Base-by-base conservation (phyloP, 2,329 filamentous ascomycete genomes). In the Colletotrichum higginsianum region DNA sequence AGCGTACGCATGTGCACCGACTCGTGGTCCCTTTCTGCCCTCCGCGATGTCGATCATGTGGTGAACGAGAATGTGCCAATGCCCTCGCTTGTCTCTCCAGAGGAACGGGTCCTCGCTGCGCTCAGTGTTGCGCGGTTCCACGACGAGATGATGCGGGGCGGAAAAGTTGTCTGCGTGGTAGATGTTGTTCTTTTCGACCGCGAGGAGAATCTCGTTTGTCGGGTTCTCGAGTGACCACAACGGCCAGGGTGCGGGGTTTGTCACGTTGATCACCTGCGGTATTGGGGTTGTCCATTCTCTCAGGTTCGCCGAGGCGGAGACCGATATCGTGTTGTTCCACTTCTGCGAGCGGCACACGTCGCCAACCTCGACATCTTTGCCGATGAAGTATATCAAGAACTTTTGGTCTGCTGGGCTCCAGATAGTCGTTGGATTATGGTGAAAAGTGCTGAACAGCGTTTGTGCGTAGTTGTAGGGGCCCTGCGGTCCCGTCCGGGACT, bases 351-450 rank as follows among this genome's bases (percentile, higher is more conserved):
- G 63, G 18, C 67, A 71, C 21, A 67, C 63, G 15, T 71, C 63
- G 0, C 67, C 67, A 0, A 66, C 67, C 30, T 74, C 61, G 13
- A 79, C 72, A 55, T 80, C 76, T 58, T 77, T 78, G 5, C 85
- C 85, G 49, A 86, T 87, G 26, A 80, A 79, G 70, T 86, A 86
- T 1, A 87, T 73, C 0, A 87, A 75, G 52, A 85, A 87, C 23
- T 78, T 79, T 2, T 79, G 47, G n/a, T 87, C 84, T 0, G 80
- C 82, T 0, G 81, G 81, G 42, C 83, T 86, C 74, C 82, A 87
- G 0, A 86, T 74, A 0, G 82, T 79, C 0, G 82, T 83, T 0
- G 84, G 83, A 44, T 87, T 87, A 67, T 87, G 86, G 0, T 80
- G 81, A 52, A 87, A 87, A 2, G 81, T 82, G 2, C 79, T 77